These are phyloP conservation scores for Penicillium nordicum DNA, from an alignment of 2,329 filamentous ascomycete genomes.

Conservation along the genomic window DNA sequence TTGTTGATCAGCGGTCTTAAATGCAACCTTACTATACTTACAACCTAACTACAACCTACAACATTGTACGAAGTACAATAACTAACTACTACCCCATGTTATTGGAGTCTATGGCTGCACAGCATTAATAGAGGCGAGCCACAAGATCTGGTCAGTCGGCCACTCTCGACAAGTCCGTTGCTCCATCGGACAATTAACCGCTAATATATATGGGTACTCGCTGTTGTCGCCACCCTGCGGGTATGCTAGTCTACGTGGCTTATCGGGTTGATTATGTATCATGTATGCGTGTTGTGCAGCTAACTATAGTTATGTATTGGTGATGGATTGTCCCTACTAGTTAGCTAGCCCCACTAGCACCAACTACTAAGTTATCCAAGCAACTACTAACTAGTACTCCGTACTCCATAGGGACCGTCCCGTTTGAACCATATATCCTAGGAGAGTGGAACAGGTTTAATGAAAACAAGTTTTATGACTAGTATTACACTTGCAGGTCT, in stretches of 20 bases:
- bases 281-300: background rate
- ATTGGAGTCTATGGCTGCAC: background rate
- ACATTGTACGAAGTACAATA: background rate
- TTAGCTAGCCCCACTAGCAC: background rate
- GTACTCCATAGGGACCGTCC: background rate
- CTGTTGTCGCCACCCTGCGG: background rate
- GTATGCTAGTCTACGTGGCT: background rate
- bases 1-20: background rate
- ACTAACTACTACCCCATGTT: no score
- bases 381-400: no score
- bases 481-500: background rate
- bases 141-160: background rate
- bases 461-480: background rate
- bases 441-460: background rate
- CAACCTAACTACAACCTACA: background rate
- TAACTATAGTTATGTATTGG: background rate
- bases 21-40: background rate
- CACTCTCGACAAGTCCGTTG: background rate
- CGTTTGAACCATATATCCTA: background rate
- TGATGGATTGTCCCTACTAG: background rate
- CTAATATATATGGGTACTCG: background rate
- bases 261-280: background rate
- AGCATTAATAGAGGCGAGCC: background rate
- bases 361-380: background rate
- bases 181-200: background rate